These are phyloP conservation scores for Hyphopichia wangnamkhiaoensis DNA, from an alignment of 1,139 yeast species.

Conservation along the genomic window DNA sequence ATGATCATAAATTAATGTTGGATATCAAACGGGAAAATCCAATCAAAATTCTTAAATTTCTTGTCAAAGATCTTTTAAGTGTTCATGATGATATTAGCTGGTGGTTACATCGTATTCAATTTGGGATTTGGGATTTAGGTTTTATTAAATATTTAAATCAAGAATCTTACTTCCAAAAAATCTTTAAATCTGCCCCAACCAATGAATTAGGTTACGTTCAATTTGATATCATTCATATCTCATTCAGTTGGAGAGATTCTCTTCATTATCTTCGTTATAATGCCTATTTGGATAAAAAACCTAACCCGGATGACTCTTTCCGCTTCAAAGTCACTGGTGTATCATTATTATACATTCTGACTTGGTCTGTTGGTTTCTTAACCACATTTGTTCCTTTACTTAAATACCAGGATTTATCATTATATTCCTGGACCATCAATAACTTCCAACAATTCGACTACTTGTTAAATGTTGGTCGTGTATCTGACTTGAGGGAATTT, in stretches of 20 bases:
- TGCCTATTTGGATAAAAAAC: conserved; percentile 30
- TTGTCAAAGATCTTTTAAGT: conserved; percentile 50
- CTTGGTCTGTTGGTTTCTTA: conserved; percentile 41
- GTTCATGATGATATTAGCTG: conserved; percentile 52
- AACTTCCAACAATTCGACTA: conserved; percentile 49
- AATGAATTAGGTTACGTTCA: conserved; percentile 21
- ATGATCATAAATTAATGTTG: conserved; percentile 56
- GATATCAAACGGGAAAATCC: conserved; percentile 80
- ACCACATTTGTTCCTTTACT: conserved; percentile 39
- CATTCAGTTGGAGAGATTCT: conserved; percentile 37
- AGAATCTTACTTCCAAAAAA: conserved; percentile 34
- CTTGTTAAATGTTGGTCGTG: conserved; percentile 28
- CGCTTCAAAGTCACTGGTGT: conserved; percentile 38
- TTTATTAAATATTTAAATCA: conserved; percentile 58
- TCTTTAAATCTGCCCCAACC: conserved; percentile 15
- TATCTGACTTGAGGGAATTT: conserved; percentile 29
- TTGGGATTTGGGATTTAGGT: conserved; percentile 80
- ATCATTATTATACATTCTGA: conserved; percentile 38
- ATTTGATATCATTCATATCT: conserved; percentile 41
- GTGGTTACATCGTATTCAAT: conserved; percentile 70
- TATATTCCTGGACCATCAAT: conserved; percentile 87
- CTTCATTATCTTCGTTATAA: conserved; percentile 38
- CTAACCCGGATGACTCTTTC: conserved; percentile 16
- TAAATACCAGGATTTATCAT: conserved; percentile 44
- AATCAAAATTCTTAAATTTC: conserved; percentile 52